Evolutionary conservation across 768 basidiomycete genomes (phyloP).

Genomic region (Gymnopilus dilepis): DNA sequence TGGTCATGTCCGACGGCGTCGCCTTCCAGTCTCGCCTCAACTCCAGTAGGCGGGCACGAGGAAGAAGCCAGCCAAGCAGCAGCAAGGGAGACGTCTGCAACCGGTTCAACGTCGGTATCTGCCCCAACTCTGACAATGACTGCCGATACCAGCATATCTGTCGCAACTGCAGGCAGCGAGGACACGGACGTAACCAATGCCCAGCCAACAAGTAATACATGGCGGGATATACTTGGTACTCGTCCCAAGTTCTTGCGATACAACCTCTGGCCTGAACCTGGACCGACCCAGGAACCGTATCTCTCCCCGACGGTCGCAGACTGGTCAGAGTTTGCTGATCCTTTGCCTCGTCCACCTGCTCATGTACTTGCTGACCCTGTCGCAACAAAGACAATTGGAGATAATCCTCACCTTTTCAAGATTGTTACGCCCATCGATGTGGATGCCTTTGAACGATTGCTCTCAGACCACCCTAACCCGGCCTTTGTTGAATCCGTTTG

Average conservation of each 20-base stretch:
- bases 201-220: not conserved
- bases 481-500: conserved; percentile 41
- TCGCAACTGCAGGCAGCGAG: conserved; percentile 7
- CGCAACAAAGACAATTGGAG: conserved; percentile 27
- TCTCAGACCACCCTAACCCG: conserved; percentile 44
- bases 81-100: conserved; percentile 21
- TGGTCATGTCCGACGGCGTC: conserved; percentile 14
- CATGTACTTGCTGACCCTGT: conserved; percentile 19
- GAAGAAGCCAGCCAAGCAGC: not conserved
- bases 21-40: not conserved
- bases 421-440: conserved; percentile 36
- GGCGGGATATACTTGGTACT: not conserved
- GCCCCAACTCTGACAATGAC: conserved; percentile 6
- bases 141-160: conserved; percentile 33
- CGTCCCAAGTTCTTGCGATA: conserved; percentile 17
- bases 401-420: conserved; percentile 37
- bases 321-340: conserved; percentile 22
- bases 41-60: not conserved
- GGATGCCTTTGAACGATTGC: conserved; percentile 19
- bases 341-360: conserved; percentile 21
- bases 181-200: conserved; percentile 11
- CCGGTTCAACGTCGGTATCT: conserved; percentile 26
- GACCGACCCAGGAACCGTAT: not conserved
- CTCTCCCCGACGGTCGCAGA: conserved; percentile 13
- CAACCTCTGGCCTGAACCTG: conserved; percentile 24